Evolutionary conservation across 345 rosid species (phyloP).

Genomic region (Eutrema yunnanense): DNA sequence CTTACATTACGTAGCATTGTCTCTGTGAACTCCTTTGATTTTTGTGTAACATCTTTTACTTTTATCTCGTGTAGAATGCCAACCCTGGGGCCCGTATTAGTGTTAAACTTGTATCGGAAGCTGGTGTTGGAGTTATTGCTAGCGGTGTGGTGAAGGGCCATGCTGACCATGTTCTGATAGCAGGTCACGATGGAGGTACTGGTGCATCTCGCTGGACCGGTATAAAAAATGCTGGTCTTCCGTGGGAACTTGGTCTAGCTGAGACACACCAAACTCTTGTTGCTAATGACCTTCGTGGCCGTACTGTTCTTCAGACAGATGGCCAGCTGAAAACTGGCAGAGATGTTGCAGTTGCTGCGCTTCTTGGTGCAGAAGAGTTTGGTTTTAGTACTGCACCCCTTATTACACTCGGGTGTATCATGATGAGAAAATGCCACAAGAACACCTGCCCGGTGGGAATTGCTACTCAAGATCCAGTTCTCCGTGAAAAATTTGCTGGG

Average conservation of each 20-base stretch:
- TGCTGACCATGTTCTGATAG: slow-evolving; percentile 93
- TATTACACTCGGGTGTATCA: slow-evolving; percentile 96
- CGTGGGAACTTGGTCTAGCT: slow-evolving; percentile 99
- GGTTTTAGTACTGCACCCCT: slow-evolving; percentile 99
- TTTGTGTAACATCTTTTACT: neutral
- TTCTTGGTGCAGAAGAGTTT: slow-evolving; percentile 99
- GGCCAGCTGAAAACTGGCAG: slow-evolving; percentile 99
- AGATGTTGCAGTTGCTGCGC: slow-evolving; percentile 96
- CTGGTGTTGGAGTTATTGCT: slow-evolving; percentile 99
- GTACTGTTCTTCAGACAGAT: slow-evolving; percentile 96
- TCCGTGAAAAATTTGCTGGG: slow-evolving; percentile 97
- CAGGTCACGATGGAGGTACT: slow-evolving; percentile 99
- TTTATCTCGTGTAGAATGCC: slow-evolving; percentile 52
- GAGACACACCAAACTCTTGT: slow-evolving; percentile 99
- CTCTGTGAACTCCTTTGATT: neutral
- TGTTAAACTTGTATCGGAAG: slow-evolving; percentile 95
- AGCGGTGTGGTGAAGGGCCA: slow-evolving; percentile 99
- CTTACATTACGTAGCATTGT: neutral
- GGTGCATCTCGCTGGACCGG: slow-evolving; percentile 99
- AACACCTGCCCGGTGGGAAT: slow-evolving; percentile 99
- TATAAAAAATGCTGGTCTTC: slow-evolving; percentile 96
- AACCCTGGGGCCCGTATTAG: slow-evolving; percentile 92
- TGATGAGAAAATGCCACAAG: slow-evolving; percentile 99
- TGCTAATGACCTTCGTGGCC: slow-evolving; percentile 98
- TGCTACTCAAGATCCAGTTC: slow-evolving; percentile 99